A percentile compares a stretch with the other conserved stretches of the same genome.
phyloP scores from a whole-genome alignment of 2,329 filamentous ascomycete genomes.

The Albophoma yamanashiensis region DNA sequence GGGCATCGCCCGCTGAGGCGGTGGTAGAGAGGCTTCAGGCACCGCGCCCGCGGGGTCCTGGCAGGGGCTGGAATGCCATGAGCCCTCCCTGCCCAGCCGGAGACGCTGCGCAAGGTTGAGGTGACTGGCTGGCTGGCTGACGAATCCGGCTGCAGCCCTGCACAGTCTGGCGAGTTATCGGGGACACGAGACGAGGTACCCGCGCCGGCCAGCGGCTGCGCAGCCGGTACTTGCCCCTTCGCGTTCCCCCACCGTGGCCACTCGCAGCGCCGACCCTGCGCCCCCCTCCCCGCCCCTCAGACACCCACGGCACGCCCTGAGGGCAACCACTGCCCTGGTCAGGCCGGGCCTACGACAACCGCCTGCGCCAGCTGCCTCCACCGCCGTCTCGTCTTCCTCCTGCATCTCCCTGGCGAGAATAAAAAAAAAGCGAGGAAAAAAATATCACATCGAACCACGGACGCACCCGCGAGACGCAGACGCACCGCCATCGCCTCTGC shows the following conservation, averaged over 20 bases:
- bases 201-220: background rate
- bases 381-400: constrained; percentile 1
- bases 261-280: background rate
- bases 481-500: background rate
- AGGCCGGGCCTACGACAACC: background rate
- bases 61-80: background rate
- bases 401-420: background rate
- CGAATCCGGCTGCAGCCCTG: background rate
- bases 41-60: background rate
- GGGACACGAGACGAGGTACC: background rate
- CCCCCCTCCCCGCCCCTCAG: background rate
- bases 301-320: background rate
- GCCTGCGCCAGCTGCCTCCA: background rate
- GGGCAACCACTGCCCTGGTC: background rate
- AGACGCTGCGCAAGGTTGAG: background rate
- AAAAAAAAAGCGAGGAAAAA: background rate
- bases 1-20: background rate
- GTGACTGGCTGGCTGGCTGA: background rate
- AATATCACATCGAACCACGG: background rate
- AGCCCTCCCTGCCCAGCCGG: background rate
- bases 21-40: background rate
- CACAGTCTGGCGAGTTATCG: no score
- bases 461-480: background rate
- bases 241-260: background rate
- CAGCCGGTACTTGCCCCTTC: background rate